phyloP scores from a whole-genome alignment of 306 rosid species.

The Vachellia pachyceras region DNA sequence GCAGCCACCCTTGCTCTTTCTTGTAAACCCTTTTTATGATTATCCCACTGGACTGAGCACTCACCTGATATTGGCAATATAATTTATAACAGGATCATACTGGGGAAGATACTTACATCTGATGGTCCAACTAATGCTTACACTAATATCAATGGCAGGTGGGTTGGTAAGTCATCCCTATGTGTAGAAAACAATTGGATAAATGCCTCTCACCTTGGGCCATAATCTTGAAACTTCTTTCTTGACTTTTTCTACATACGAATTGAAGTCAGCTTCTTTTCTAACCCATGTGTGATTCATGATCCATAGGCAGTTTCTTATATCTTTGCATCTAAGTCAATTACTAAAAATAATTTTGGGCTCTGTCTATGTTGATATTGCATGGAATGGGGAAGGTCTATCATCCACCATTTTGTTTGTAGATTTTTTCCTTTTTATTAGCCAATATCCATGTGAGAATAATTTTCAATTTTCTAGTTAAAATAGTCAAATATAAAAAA shows the following conservation, averaged over 20 bases:
- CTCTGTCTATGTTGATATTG: slow-evolving; percentile 2
- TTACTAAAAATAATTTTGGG: not conserved
- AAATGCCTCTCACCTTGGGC: slow-evolving; percentile 48
- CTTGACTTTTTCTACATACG: slow-evolving; percentile 29
- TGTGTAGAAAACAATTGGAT: slow-evolving; percentile 46
- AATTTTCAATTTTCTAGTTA: not conserved
- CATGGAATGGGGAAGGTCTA: slow-evolving; percentile 22
- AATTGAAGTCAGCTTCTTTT: slow-evolving; percentile 19
- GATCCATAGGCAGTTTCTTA: not conserved
- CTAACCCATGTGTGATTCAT: slow-evolving; percentile 6
- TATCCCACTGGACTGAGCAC: slow-evolving; percentile 58
- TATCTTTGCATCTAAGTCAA: not conserved
- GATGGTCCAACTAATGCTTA: slow-evolving; percentile 91
- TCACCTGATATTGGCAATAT: slow-evolving; percentile 75
- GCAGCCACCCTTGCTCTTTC: slow-evolving; percentile 44
- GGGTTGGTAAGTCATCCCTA: slow-evolving; percentile 79
- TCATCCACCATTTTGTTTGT: not conserved
- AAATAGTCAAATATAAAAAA: not conserved
- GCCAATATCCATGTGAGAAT: slow-evolving; percentile 1
- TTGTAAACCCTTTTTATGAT: slow-evolving; percentile 57
- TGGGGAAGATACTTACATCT: slow-evolving; percentile 90
- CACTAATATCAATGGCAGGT: slow-evolving; percentile 90
- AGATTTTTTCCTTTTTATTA: not conserved
- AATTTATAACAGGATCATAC: slow-evolving; percentile 90
- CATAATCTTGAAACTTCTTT: slow-evolving; percentile 40